phyloP scores from a whole-genome alignment of 2,329 filamentous ascomycete species.

The Xylaria sp. region DNA sequence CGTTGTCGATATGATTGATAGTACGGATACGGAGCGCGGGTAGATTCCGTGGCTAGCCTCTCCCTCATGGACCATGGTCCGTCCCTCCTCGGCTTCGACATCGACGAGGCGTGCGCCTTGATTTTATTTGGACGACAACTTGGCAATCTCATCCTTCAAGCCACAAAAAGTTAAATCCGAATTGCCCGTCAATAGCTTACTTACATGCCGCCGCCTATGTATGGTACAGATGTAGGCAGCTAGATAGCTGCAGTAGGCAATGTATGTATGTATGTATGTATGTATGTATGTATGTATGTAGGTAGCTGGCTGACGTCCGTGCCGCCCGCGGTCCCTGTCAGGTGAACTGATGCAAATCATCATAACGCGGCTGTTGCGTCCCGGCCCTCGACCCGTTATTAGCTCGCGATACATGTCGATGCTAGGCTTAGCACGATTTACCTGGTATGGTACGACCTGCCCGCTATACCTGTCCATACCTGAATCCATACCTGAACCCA shows the following conservation, averaged over 20 bases:
- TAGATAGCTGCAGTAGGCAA: neutral
- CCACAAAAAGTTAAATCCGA: conserved; percentile 2
- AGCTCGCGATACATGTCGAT: neutral
- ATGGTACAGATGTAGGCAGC: too few species aligned
- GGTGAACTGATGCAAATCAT: conserved; percentile 30
- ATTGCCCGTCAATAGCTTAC: neutral
- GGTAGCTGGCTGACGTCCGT: too few species aligned
- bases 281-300: neutral
- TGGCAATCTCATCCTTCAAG: conserved; percentile 3
- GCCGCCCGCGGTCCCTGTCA: conserved; percentile 12
- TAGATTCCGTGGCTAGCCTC: neutral
- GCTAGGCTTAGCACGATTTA: too few species aligned
- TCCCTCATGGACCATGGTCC: too few species aligned
- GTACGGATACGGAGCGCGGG: neutral
- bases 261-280: neutral
- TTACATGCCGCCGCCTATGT: too few species aligned
- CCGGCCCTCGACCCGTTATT: conserved; percentile 25
- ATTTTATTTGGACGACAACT: neutral
- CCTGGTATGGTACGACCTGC: too few species aligned
- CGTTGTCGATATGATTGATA: neutral
- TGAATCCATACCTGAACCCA: too few species aligned
- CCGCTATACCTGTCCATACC: too few species aligned
- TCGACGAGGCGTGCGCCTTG: neutral
- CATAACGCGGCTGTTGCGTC: conserved; percentile 27
- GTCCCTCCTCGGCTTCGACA: neutral